phyloP scores from a whole-genome alignment of 192 early-diverging fungal species.

The Anaeromyces robustus region DNA sequence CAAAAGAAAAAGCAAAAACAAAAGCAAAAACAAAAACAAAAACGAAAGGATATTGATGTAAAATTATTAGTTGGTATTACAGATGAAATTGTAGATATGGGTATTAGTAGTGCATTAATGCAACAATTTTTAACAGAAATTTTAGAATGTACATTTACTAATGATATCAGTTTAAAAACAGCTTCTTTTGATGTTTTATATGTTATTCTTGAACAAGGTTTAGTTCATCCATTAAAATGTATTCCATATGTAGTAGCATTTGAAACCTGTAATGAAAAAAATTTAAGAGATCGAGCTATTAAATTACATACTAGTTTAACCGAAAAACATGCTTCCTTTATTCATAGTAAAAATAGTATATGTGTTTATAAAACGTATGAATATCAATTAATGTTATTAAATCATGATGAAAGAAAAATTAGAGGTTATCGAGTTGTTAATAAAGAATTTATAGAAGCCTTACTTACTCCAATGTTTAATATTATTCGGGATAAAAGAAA shows the following conservation, averaged over 20 bases:
- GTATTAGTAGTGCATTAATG: conserved; percentile 79
- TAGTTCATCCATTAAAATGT: conserved; percentile 81
- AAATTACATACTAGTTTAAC: conserved; percentile 56
- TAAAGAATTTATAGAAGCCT: conserved; percentile 15
- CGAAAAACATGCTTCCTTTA: conserved; percentile 76
- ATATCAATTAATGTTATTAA: conserved; percentile 32
- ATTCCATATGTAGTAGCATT: conserved; percentile 77
- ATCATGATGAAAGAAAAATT: conserved; percentile 12
- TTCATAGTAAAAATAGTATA: conserved; percentile 67
- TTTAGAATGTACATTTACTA: conserved; percentile 49
- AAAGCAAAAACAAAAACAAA: no score
- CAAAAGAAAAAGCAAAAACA: conserved; percentile 12
- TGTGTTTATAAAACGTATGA: conserved; percentile 55
- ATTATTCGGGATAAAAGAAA: conserved; percentile 45
- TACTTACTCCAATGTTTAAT: conserved; percentile 50
- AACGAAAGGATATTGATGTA: conserved; percentile 51
- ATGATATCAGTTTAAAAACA: conserved; percentile 34
- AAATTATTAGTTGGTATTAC: conserved; percentile 66
- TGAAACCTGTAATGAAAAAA: conserved; percentile 47
- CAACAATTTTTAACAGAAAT: conserved; percentile 68
- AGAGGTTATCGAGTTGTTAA: conserved; percentile 4
- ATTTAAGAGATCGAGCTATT: conserved; percentile 51
- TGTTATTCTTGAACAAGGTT: conserved; percentile 74
- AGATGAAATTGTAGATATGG: conserved; percentile 64
- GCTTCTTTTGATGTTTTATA: conserved; percentile 65